Percentiles rank a stretch among this genome's conserved stretches.
These are phyloP conservation scores for Adansonia digitata DNA, from an alignment of 345 rosid genomes.

Conservation along the genomic window DNA sequence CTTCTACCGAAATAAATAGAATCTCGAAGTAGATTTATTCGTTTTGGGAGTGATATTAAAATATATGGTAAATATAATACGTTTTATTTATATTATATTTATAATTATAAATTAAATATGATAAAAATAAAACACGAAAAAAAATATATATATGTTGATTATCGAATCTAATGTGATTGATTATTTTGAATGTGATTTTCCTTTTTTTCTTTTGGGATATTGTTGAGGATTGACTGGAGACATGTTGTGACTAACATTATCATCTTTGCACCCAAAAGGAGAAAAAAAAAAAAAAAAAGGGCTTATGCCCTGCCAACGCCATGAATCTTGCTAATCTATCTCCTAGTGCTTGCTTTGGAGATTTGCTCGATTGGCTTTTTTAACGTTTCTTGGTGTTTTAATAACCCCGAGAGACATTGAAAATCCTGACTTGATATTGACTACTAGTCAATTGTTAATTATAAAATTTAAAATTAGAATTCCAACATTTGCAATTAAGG, in stretches of 20 bases:
- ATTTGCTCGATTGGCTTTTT: not conserved
- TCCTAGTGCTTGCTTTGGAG: not conserved
- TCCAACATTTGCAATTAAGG: too few relatives aligned
- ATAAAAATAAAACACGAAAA: too few relatives aligned
- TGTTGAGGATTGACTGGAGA: not conserved
- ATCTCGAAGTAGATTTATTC: too few relatives aligned
- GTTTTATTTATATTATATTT: too few relatives aligned
- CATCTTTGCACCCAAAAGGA: not conserved
- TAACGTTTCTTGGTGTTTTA: not conserved
- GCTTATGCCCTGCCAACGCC: too few relatives aligned
- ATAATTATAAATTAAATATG: too few relatives aligned
- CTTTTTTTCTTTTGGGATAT: not conserved
- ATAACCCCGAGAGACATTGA: not conserved
- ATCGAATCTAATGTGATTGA: not conserved
- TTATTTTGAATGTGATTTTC: not conserved
- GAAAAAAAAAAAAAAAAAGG: too few relatives aligned
- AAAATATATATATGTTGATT: too few relatives aligned
- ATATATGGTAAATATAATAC: too few relatives aligned
- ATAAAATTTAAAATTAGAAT: too few relatives aligned
- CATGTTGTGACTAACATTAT: not conserved
- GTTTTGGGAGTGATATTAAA: too few relatives aligned
- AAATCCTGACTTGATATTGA: not conserved
- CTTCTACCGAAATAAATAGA: not conserved
- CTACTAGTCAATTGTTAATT: too few relatives aligned
- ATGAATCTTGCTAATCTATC: not conserved